These are phyloP conservation scores for Coemansia sp. DNA, from an alignment of 192 early-diverging fungal species.

Conservation along the genomic window DNA sequence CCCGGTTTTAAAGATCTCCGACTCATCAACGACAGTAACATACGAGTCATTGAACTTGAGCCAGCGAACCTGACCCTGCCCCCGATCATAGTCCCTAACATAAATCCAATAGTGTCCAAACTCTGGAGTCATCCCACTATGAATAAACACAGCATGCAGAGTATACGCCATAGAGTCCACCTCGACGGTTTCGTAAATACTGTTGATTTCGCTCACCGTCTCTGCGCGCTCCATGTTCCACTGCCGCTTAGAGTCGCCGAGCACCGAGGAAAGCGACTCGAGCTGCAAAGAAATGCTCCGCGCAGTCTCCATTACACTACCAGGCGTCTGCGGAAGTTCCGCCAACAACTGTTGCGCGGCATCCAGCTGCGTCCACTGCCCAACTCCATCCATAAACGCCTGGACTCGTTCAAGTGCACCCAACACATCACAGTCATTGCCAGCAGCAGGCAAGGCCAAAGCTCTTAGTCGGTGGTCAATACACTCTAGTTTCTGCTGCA, in stretches of 20 bases:
- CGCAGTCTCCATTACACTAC: constrained; percentile 1
- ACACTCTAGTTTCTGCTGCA: constrained; percentile 8
- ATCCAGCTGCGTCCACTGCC: constrained; percentile 27
- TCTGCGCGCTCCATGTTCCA: constrained; percentile 21
- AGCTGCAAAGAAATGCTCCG: constrained; percentile 9
- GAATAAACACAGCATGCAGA: constrained; percentile 79
- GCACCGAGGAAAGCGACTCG: not conserved
- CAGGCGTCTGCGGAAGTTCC: constrained; percentile 16
- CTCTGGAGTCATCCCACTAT: constrained; percentile 65
- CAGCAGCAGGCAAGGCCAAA: constrained; percentile 24
- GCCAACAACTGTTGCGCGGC: constrained; percentile 17
- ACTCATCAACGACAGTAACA: constrained; percentile 60
- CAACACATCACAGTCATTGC: constrained; percentile 16
- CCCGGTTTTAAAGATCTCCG: constrained; percentile 61
- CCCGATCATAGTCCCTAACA: constrained; percentile 58
- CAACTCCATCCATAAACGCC: constrained; percentile 29
- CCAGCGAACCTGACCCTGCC: constrained; percentile 58
- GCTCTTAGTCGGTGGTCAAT: constrained; percentile 10
- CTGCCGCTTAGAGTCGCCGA: constrained; percentile 11
- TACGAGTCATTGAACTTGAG: constrained; percentile 74
- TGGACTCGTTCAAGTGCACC: constrained; percentile 33
- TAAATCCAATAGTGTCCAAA: constrained; percentile 83
- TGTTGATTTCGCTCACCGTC: constrained; percentile 8
- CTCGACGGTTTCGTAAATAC: constrained; percentile 24
- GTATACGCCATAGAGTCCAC: constrained; percentile 55